Evolutionary conservation across 2,329 filamentous ascomycete genomes (phyloP), one percentile per base, ranked within the genome.

Genomic region (Cladosporium oxysporum): DNA sequence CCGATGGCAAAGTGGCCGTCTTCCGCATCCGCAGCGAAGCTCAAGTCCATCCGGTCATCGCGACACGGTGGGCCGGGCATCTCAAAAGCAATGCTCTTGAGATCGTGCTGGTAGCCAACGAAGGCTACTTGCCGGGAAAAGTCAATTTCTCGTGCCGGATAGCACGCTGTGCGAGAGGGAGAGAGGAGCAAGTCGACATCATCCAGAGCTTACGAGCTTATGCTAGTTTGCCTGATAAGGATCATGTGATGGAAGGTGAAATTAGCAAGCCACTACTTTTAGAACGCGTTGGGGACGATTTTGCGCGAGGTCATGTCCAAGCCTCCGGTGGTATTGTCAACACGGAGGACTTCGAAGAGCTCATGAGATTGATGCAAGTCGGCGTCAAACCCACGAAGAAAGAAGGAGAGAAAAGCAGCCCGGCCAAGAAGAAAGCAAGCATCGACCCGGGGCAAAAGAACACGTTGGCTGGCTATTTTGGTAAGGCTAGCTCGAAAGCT

Each of bases 101-200:
- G 71, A 85, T 90, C 1, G 80, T 91, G 8, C 80, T 90, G 69
- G 87, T 88, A 4, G 89, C 88, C 0, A 91, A 91, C 65, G 84
- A 87, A 65, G 88, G 88, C 0, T 91, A 90, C 69, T 73, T 88
- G 0, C 82, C 84, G 0, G 87, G 81, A 1, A 83, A 85, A 74
- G 87, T 91, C 28, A 88, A 90, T 71, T 91, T 91, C 76, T 88
- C 86, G 1, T 90, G 88, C 68, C 83, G 88, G 1, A 78, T 90
- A 7, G 83, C 88, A 0, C 80, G 83, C 57, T 84, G 82, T 66
- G 88, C 87, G 1, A 78, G 83, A 66, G 80, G 76, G 18, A 78
- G 81, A 31, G 82, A 86, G 18, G 82, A 83, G 3, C 84, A 85
- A 1, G 85, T 90, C 11, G 85, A 90, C 66, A 89, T 90, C 63